Evolutionary conservation across 768 basidiomycete species (phyloP).

Genomic region (Mycena haematopus): DNA sequence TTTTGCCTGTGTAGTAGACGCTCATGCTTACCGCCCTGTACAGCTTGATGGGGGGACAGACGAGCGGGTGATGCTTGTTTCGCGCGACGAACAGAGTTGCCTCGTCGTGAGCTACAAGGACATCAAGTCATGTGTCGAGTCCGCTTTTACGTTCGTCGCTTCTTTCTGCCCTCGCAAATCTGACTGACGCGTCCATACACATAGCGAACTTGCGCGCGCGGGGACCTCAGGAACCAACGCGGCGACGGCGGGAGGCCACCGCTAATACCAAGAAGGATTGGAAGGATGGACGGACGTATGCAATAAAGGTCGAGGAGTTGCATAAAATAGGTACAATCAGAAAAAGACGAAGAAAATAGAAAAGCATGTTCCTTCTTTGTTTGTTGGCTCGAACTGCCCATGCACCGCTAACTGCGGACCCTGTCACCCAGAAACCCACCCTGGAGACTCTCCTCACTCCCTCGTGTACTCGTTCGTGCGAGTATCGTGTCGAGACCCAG

Average conservation of each 20-base stretch:
- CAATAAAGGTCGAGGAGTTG: slow-evolving; percentile 4
- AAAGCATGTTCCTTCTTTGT: slow-evolving; percentile 33
- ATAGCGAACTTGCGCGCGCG: slow-evolving; percentile 56
- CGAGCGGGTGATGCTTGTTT: slow-evolving; percentile 93
- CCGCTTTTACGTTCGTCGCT: slow-evolving; percentile 76
- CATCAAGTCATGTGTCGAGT: slow-evolving; percentile 83
- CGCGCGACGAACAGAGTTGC: slow-evolving; percentile 95
- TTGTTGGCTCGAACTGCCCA: not conserved
- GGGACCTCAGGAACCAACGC: slow-evolving; percentile 22
- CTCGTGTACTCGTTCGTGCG: too few species aligned
- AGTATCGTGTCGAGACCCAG: too few species aligned
- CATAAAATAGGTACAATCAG: slow-evolving; percentile 72
- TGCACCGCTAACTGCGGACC: too few species aligned
- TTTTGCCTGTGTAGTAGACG: not conserved
- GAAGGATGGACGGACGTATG: not conserved
- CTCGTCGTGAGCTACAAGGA: slow-evolving; percentile 94
- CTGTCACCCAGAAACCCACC: too few species aligned
- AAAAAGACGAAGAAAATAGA: slow-evolving; percentile 48
- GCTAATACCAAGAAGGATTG: not conserved
- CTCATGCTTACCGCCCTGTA: not conserved
- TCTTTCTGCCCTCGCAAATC: not conserved
- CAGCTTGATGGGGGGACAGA: slow-evolving; percentile 94
- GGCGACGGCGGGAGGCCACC: slow-evolving; percentile 19
- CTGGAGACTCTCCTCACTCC: too few species aligned
- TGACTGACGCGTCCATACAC: not conserved